Evolutionary conservation across 495 filamentous ascomycete species (phyloP).

Genomic region (Xylaria flabelliformis): DNA sequence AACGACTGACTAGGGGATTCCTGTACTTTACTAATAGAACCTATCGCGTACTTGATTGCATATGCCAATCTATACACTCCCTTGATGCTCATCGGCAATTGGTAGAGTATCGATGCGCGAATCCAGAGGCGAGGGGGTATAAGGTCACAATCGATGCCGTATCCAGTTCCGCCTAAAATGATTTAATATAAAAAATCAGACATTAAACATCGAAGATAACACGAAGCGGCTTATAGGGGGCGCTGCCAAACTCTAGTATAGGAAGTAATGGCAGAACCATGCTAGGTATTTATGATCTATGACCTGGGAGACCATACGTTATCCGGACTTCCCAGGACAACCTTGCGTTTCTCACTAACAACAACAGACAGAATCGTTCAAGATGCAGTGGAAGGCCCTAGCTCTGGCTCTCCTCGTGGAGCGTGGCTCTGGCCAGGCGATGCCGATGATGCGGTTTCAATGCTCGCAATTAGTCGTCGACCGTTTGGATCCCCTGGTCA

Average conservation of each 20-base stretch:
- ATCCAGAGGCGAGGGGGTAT: conserved; percentile 26
- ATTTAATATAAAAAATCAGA: conserved; percentile 43
- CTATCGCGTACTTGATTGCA: background rate
- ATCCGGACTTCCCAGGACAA: conserved; percentile 26
- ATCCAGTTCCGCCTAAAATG: conserved; percentile 42
- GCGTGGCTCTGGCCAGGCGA: conserved; percentile 39
- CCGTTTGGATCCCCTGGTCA: conserved; percentile 71
- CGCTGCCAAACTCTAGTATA: background rate
- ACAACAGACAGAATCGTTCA: conserved; percentile 32
- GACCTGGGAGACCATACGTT: conserved; percentile 25
- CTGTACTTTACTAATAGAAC: background rate
- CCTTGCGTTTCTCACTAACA: conserved; percentile 28
- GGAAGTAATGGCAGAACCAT: conserved; percentile 9
- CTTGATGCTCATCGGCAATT: conserved; percentile 20
- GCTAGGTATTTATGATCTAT: conserved; percentile 33
- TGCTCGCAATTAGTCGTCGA: conserved; percentile 55
- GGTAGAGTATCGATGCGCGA: conserved; percentile 27
- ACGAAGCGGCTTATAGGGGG: conserved; percentile 37
- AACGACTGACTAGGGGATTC: background rate
- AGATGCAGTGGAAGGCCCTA: conserved; percentile 48
- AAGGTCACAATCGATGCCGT: conserved; percentile 23
- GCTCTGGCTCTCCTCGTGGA: conserved; percentile 43
- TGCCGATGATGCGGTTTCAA: conserved; percentile 46
- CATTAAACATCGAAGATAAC: conserved; percentile 35
- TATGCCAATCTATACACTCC: background rate